Base-by-base conservation (phyloP, 345 rosid genomes). In the Eucalyptus sp. region DNA sequence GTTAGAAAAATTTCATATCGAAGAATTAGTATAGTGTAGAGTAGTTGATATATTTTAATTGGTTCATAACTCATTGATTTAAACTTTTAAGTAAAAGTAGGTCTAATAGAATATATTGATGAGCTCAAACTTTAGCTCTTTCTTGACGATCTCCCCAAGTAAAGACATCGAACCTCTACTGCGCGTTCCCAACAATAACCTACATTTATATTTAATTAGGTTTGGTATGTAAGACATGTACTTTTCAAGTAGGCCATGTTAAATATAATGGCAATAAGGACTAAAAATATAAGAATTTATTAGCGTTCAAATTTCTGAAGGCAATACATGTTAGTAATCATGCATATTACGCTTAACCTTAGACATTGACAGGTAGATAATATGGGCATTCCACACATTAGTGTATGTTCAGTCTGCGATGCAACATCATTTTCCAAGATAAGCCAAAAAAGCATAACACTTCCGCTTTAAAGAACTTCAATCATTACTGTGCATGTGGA, bases 141-240 rank as follows among this genome's bases (percentile, higher is more conserved):
- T 18, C 58, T 52, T 20, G 58, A 52, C 1, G 1, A 52, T 52
- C 58, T 52, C 56, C 56, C 2, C 0, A 2, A 2, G 0, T 1
- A 52, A 52, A 52, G 56, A 52, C 24, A 52, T 18, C 1, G 0
- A 4, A 18, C 24, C 18, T 52, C 4, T 52, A 1, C 1, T 52
- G 10, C 10, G 0, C 8, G 0, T 52, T 52, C 58, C 58, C 58
- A 52, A 52, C 58, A 52, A 52, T 52, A 52, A 52, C 58, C 58
- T 20, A 52, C 58, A 52, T 52, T 52, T 7, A 52, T 52, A 18
- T 52, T 52, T 52, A 52, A 62, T 62, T 62, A 60, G 14, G 31
- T 60, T 60, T 60, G 7, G n/a, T 60, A 27, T 27, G 31, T 60
- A 12, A 27, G 16, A 60, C 68, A 60, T 10, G 68, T 60, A 60